A percentile compares a stretch with the other conserved stretches of the same genome.
phyloP scores from a whole-genome alignment of 2,329 filamentous ascomycete genomes.

The Colletotrichum sp. region DNA sequence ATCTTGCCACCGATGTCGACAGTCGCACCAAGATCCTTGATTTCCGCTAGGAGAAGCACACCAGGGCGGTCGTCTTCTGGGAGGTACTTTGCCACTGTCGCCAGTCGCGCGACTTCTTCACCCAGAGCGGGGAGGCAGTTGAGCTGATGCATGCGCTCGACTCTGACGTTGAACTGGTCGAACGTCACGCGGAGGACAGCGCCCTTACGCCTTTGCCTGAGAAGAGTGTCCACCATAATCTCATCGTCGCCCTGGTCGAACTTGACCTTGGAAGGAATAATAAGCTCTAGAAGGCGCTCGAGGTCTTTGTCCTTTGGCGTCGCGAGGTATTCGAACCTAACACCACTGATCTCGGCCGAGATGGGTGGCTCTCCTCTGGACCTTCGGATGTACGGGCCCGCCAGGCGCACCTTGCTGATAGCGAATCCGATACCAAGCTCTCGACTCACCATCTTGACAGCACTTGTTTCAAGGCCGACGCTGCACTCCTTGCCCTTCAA shows the following conservation, averaged over 20 bases:
- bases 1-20: constrained; percentile 72
- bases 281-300: constrained; percentile 79
- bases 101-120: constrained; percentile 81
- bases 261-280: constrained; percentile 90
- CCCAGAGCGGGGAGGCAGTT: constrained; percentile 72
- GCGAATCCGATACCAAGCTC: constrained; percentile 74
- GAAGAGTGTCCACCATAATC: constrained; percentile 89
- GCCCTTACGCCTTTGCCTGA: constrained; percentile 86
- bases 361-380: constrained; percentile 64
- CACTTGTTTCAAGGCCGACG: constrained; percentile 76
- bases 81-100: constrained; percentile 90
- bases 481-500: constrained; percentile 81
- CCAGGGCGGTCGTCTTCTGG: constrained; percentile 95
- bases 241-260: constrained; percentile 88
- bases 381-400: constrained; percentile 69
- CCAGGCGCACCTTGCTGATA: constrained; percentile 76
- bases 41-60: constrained; percentile 73
- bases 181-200: constrained; percentile 77
- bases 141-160: constrained; percentile 70
- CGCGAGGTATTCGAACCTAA: constrained; percentile 74
- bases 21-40: constrained; percentile 67
- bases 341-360: constrained; percentile 65
- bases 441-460: constrained; percentile 80
- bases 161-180: constrained; percentile 64
- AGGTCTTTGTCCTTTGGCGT: constrained; percentile 81